Conservation (phyloP, 1,139 yeast genomes). For the Sugiyamaella xylanicola region DNA sequence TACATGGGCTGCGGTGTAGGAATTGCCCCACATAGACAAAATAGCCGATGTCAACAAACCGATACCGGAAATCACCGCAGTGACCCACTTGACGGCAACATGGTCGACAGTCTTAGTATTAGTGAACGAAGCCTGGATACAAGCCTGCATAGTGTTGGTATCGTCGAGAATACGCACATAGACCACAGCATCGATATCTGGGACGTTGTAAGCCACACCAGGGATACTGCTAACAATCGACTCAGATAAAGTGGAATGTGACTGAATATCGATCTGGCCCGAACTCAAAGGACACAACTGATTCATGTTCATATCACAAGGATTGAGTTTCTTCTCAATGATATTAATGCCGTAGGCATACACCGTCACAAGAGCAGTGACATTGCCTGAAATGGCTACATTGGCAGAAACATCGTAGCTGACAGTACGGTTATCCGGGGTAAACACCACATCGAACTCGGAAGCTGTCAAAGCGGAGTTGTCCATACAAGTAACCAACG, state of each 20-base stretch:
- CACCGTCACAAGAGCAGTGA: slow-evolving; percentile 67
- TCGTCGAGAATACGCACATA: slow-evolving; percentile 62
- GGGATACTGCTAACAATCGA: slow-evolving; percentile 63
- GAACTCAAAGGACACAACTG: slow-evolving; percentile 79
- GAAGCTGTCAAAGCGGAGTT: slow-evolving; percentile 84
- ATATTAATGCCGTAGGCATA: slow-evolving; percentile 82
- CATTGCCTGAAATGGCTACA: slow-evolving; percentile 72
- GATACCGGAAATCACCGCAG: slow-evolving; percentile 88
- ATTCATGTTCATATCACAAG: slow-evolving; percentile 58
- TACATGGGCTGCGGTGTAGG: slow-evolving; percentile 93
- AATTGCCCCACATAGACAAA: slow-evolving; percentile 85
- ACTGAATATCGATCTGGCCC: slow-evolving; percentile 77
- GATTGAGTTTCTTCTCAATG: slow-evolving; percentile 56
- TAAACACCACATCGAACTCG: slow-evolving; percentile 71
- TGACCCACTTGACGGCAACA: slow-evolving; percentile 94
- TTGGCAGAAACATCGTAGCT: slow-evolving; percentile 74
- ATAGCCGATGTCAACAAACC: slow-evolving; percentile 88
- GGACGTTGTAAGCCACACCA: slow-evolving; percentile 81
- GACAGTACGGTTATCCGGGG: slow-evolving; percentile 64
- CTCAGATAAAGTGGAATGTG: slow-evolving; percentile 51
- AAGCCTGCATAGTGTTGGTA: slow-evolving; percentile 60
- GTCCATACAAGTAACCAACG: slow-evolving; percentile 91
- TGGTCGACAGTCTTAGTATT: slow-evolving; percentile 95
- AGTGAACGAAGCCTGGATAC: slow-evolving; percentile 81
- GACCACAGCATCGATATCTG: slow-evolving; percentile 94